Base-by-base conservation (phyloP, 2,329 filamentous ascomycete species). In the Diaporthe destruens region DNA sequence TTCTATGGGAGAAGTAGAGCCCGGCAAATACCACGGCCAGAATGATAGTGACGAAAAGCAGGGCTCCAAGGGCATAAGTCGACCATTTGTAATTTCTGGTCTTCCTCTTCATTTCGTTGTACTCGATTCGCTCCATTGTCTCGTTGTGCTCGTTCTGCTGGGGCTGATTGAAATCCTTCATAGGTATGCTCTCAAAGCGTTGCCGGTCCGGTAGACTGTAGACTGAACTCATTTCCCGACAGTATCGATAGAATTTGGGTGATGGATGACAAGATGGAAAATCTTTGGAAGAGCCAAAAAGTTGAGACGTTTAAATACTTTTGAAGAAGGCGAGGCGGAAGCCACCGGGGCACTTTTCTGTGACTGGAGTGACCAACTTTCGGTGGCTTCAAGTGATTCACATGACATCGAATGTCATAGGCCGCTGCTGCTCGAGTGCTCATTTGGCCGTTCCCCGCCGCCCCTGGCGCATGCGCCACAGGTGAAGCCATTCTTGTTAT, bases 21-120 rank as follows among this genome's bases (percentile, higher is more conserved):
- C 59, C 53, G 2, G 44, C 23, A 3, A 71, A 23, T 8, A 61
- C 25, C 3, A 20, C 1, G 6, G 57, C 20, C 9, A 23, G 6
- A 25, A 63, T 23, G 6, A 12, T 20, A 16, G 55, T 39, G 11
- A 55, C 18, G 5, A 36, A 18, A 11, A 47, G 12, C 7, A 63
- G 14, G 18, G 23, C 32, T 11, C 44, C 32, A 5, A 71, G 39
- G 39, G 12, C 9, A 14, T 66, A 49, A 1, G 54, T 54, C 3
- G 32, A 23, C 5, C 44, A 32, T 5, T 34, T 65, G 16, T 32
- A 47, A 3, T 39, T 71, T 11, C 29, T 54, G 16, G 18, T 14
- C 32, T 65, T 57, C n/a, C 20, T 42, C 25, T 57, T 39, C 25
- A 51, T 69, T 32, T 44, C 49, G 39, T 66, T 44, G 14, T 63